Evolutionary conservation across 1,139 yeast species (phyloP), one percentile per base, ranked within the genome.

Genomic region (Kodamaea suecica): DNA sequence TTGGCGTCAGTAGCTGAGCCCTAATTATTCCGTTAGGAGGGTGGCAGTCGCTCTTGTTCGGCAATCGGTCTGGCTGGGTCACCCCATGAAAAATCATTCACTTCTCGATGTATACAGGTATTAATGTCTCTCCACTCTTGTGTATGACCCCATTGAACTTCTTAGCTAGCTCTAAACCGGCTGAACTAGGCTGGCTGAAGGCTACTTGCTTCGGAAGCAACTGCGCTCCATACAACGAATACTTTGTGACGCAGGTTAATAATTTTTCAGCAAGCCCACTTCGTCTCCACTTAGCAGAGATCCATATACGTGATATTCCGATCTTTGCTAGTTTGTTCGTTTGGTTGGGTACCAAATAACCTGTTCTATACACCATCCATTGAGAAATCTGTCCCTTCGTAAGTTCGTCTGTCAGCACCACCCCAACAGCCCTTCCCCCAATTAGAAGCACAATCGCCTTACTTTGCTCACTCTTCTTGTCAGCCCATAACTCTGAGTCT

Each of bases 181-280:
- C 61, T 27, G 66, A 70, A 44, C 84, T 78, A 0, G 90, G 90
- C 52, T 83, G 92, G 37, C 87, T 80, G 71, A 85, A 83, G 0
- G 78, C 84, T 2, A 82, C 57, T 36, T 75, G 68, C 13, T 23
- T 40, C 36, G 55, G 67, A 1, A 54, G 54, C 10, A 82, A 48
- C 0, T 23, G 39, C 29, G 73, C 48, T 0, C 88, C 88, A 49
- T 79, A 80, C 2, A 80, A 55, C 26, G 76, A 61, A 33, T 72
- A 48, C 1, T 49, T 45, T 29, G 65, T 48, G 0, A 76, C 71
- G 2, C 61, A 50, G 2, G 67, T 50, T 5, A 83, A 55, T 35
- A 83, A 48, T 19, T 47, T 45, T 4, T 49, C 40, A 0, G 76
- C 84, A 11, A 81, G 55, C 0, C 80, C 80, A 4, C 42, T 44